Conservation (phyloP, 176 grass and related monocot species). For the Panicum miliaceum region DNA sequence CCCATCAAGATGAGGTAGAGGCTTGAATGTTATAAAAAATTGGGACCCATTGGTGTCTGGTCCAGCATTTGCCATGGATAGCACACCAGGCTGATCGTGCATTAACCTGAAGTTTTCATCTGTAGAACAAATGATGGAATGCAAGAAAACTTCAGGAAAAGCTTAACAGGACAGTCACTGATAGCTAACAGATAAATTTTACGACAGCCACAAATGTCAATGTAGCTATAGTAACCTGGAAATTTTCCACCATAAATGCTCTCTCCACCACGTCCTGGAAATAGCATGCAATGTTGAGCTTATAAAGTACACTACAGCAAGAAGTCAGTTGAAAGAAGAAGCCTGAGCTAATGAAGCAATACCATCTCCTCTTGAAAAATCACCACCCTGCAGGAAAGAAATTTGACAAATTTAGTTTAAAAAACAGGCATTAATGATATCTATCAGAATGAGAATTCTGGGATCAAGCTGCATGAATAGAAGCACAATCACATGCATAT, state of each 20-base stretch:
- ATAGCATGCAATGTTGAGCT: slow-evolving; percentile 73
- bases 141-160: slow-evolving; percentile 25
- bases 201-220: not conserved
- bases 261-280: slow-evolving; percentile 89
- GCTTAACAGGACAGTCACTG: slow-evolving; percentile 18
- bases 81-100: slow-evolving; percentile 66
- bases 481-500: slow-evolving; percentile 1
- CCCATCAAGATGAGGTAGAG: slow-evolving; percentile 67
- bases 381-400: slow-evolving; percentile 65
- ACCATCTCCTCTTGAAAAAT: slow-evolving; percentile 87
- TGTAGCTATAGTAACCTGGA: slow-evolving; percentile 54
- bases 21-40: slow-evolving; percentile 73
- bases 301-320: slow-evolving; percentile 72
- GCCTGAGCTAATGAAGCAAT: slow-evolving; percentile 78
- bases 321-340: slow-evolving; percentile 84
- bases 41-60: slow-evolving; percentile 63
- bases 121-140: slow-evolving; percentile 44
- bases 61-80: slow-evolving; percentile 83
- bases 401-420: slow-evolving; percentile 27
- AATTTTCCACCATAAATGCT: slow-evolving; percentile 90
- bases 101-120: slow-evolving; percentile 80
- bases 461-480: not conserved
- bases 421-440: slow-evolving; percentile 6
- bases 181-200: slow-evolving; percentile 17
- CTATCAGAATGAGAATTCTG: not conserved